Evolutionary conservation across 805 yeast genomes (phyloP), one percentile per base, ranked within the genome.

Genomic region (Pichia rugopelliculosa): DNA sequence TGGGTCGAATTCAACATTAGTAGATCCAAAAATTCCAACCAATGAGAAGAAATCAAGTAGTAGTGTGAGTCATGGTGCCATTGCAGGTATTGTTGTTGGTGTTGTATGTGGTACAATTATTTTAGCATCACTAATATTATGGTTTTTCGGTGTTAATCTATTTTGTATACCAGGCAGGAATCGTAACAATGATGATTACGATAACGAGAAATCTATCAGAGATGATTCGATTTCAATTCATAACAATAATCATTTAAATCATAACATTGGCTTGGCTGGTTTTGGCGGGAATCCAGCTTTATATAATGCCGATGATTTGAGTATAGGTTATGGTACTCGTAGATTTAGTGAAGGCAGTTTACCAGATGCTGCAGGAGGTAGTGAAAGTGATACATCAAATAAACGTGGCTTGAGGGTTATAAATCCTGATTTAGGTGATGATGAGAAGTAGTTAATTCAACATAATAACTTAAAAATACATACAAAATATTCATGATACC

Each of bases 71-170:
- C 58, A 56, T 21, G 70, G 70, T 38, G 64, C 66, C 13, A 62
- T 64, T 38, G 70, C 69, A 10, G 70, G 70, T 37, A 61, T 65
- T 17, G 69, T 60, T 10, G 53, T 66, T 45, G 70, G 70, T 12
- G 55, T 53, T 5, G 54, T 66, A 2, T 43, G 54, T 24, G 70
- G 69, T 22, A 43, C 51, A 4, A 24, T 53, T 17, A 18, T 66
- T 3, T 40, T 50, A 3, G 47, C 47, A 1, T 27, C 41, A 9
- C 12, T 58, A 6, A n/a, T 59, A 25, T 47, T 62, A 43, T 53
- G 62, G 41, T 26, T 55, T 20, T 43, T 42, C 18, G 55, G 55
- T 6, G 21, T 52, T 17, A 39, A 36, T 10, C 17, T 43, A n/a
- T 46, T 49, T 5, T 51, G 53, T 17, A 36, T 52, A 15, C 48